Evolutionary conservation across 257 asterid species (phyloP).

Genomic region (Penstemon eatonii): DNA sequence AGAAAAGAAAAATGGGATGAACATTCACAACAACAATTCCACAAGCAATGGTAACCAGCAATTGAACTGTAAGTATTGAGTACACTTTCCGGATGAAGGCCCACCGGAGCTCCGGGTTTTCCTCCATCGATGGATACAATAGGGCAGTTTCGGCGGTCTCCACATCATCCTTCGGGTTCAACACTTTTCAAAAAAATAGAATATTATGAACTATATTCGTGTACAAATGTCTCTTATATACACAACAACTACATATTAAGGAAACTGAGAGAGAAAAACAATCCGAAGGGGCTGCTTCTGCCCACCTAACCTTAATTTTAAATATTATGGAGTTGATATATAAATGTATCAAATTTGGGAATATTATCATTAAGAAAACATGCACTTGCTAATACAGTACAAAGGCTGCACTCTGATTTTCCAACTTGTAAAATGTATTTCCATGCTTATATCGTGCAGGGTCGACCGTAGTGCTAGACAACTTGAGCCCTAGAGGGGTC

Average conservation of each 20-base stretch:
- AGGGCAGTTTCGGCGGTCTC: constrained; percentile 39
- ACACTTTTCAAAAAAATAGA: neutral
- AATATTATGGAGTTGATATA: neutral
- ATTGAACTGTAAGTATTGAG: constrained; percentile 43
- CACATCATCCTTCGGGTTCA: constrained; percentile 47
- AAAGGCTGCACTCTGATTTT: neutral
- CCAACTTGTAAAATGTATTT: neutral
- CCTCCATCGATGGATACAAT: constrained; percentile 57
- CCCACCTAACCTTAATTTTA: neutral
- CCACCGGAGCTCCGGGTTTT: constrained; percentile 59
- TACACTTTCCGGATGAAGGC: constrained; percentile 60
- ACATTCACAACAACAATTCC: constrained; percentile 43
- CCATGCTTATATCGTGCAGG: too few species aligned
- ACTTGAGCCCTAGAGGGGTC: too few species aligned
- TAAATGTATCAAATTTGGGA: neutral
- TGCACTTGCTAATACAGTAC: neutral
- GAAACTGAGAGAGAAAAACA: neutral
- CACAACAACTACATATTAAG: neutral
- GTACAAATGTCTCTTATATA: neutral
- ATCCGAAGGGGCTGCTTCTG: constrained; percentile 23
- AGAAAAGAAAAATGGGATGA: constrained; percentile 45
- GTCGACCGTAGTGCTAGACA: too few species aligned
- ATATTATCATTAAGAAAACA: neutral
- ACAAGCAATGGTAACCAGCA: constrained; percentile 46
- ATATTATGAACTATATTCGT: neutral